These are phyloP conservation scores for Irpex sp. DNA, from an alignment of 1,284 basidiomycete species.

Conservation along the genomic window DNA sequence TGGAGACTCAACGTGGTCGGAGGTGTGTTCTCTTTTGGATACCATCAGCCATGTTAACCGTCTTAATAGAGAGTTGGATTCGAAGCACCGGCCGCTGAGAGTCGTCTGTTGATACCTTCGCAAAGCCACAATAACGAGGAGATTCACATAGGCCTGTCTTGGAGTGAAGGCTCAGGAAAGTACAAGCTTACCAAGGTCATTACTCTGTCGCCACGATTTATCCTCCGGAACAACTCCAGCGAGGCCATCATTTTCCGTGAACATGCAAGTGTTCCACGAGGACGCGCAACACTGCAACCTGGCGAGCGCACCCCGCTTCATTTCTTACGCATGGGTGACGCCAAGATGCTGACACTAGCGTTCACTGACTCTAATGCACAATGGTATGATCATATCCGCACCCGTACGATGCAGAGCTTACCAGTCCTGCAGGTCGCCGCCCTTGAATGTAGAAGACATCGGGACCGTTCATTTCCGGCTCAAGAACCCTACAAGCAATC, in stretches of 20 bases:
- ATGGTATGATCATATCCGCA: slow-evolving; percentile 55
- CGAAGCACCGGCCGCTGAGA: slow-evolving; percentile 91
- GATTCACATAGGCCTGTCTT: slow-evolving; percentile 87
- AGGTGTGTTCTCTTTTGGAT: slow-evolving; percentile 41
- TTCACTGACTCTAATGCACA: slow-evolving; percentile 81
- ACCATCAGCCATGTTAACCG: slow-evolving; percentile 7
- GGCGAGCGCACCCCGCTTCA: slow-evolving; percentile 73
- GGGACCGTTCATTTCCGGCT: slow-evolving; percentile 83
- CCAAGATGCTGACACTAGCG: slow-evolving; percentile 79
- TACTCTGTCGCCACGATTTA: slow-evolving; percentile 87
- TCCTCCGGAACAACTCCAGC: slow-evolving; percentile 81
- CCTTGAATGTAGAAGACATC: slow-evolving; percentile 91
- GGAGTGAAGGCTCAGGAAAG: slow-evolving; percentile 91
- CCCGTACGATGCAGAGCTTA: too few relatives aligned
- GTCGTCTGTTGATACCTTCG: slow-evolving; percentile 76
- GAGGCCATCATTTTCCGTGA: slow-evolving; percentile 82
- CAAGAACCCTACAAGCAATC: slow-evolving; percentile 34
- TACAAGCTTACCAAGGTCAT: slow-evolving; percentile 97
- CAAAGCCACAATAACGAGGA: slow-evolving; percentile 71
- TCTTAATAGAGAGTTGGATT: slow-evolving; percentile 70
- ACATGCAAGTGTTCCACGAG: slow-evolving; percentile 70
- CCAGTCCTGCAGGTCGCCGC: slow-evolving; percentile 68
- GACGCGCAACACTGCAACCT: slow-evolving; percentile 64
- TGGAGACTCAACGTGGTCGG: slow-evolving; percentile 91
- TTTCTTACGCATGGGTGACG: slow-evolving; percentile 61